Evolutionary conservation across 345 rosid genomes (phyloP), one percentile per base, ranked within the genome.

Genomic region (Lepidium africanum): DNA sequence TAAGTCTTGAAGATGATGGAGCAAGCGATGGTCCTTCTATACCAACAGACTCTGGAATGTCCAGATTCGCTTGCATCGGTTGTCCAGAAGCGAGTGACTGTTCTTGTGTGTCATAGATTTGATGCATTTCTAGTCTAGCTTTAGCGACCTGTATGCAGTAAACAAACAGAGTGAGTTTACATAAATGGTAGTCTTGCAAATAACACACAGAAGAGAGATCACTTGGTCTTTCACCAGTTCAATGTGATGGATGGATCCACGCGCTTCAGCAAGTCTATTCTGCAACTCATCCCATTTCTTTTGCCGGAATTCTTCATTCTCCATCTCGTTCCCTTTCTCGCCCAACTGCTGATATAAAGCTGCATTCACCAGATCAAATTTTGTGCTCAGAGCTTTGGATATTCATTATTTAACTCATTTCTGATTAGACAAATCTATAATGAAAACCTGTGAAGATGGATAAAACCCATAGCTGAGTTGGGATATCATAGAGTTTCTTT

Each of bases 391-490:
- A 46, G 27, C 42, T 39, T 38, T 30, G 10, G 55, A 55, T 23
- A 57, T 46, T 2, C 32, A 15, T 33, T 35, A 12, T n/a, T 3
- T 12, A 65, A 35, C 46, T 40, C 59, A 48, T 12, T 49, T 56
- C 27, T 53, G 30, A 32, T 52, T 32, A 3, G 10, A 63, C 4
- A 37, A 52, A 36, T 51, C 19, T 21, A 8, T 46, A 58, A 30
- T 19, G 43, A 8, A 63, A 71, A 93, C 98, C 93, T 70, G 97
- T 80, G 72, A 95, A 76, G 73, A 89, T 87, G 65, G 96, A 87
- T 62, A 94, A 81, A 70, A 89, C 96, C 96, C 97, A 91, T 50
- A 89, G 86, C 83, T 95, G 99, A 71, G 97, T 89, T 8, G 99
- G 96, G 58, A 95, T 74, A 79, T 91, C 97, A 59, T 72, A 82